phyloP scores from a whole-genome alignment of 108 stramenopile species.

The Mediolabrus comicus region DNA sequence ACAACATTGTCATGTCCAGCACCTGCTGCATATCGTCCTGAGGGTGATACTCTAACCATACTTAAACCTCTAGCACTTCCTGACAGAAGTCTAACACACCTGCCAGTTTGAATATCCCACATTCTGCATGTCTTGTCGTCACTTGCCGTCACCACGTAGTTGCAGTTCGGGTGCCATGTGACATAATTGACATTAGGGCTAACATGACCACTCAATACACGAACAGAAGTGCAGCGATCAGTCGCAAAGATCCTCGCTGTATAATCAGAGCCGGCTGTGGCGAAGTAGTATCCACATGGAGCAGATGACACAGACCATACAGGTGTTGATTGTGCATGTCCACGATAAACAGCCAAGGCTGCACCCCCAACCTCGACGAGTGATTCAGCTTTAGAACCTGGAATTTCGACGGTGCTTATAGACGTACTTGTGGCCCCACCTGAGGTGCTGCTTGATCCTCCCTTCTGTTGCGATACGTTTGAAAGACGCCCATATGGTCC shows the following conservation, averaged over 20 bases:
- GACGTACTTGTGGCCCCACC: slow-evolving; percentile 26
- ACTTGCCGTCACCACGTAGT: slow-evolving; percentile 90
- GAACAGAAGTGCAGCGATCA: slow-evolving; percentile 84
- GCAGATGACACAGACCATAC: slow-evolving; percentile 83
- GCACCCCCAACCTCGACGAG: slow-evolving; percentile 64
- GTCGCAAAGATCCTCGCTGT: slow-evolving; percentile 94
- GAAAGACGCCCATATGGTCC: slow-evolving; percentile 70
- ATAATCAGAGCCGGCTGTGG: slow-evolving; percentile 88
- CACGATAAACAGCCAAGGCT: slow-evolving; percentile 81
- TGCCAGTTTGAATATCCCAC: slow-evolving; percentile 94
- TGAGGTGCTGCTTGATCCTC: slow-evolving; percentile 5
- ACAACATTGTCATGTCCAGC: slow-evolving; percentile 71
- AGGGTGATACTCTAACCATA: slow-evolving; percentile 66
- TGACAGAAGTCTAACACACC: slow-evolving; percentile 85
- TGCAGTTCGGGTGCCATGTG: slow-evolving; percentile 93
- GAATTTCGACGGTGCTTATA: slow-evolving; percentile 48
- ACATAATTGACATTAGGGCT: slow-evolving; percentile 87
- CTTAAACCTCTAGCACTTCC: slow-evolving; percentile 80
- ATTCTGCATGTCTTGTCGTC: slow-evolving; percentile 92
- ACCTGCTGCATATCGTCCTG: slow-evolving; percentile 72
- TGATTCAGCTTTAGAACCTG: slow-evolving; percentile 62
- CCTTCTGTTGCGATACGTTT: slow-evolving; percentile 35
- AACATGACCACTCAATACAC: slow-evolving; percentile 92
- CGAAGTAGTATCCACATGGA: slow-evolving; percentile 96
- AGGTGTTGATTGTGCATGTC: slow-evolving; percentile 75